Conservation (phyloP, 345 rosid species). For the Dipteronia sinensis region DNA sequence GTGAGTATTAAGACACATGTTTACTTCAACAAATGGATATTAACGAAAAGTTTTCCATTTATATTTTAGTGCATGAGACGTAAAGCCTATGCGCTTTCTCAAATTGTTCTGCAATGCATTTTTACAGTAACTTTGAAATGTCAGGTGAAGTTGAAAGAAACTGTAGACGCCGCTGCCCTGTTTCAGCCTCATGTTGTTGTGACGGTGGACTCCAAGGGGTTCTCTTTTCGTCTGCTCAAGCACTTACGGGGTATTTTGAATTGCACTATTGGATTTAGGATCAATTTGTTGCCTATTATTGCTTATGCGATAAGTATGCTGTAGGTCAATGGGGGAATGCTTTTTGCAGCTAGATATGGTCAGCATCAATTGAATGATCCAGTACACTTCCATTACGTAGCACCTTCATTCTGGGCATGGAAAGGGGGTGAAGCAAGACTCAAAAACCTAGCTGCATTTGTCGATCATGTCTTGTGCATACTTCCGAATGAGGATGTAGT, state of each 20-base stretch:
- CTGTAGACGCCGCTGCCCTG: slow-evolving; percentile 62
- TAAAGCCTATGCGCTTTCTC: not conserved
- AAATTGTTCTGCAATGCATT: not conserved
- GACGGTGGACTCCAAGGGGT: slow-evolving; percentile 92
- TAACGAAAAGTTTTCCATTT: not conserved
- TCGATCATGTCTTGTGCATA: slow-evolving; percentile 91
- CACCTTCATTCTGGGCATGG: slow-evolving; percentile 99
- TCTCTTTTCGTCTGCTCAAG: slow-evolving; percentile 84
- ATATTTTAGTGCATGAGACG: not conserved
- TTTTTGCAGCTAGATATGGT: slow-evolving; percentile 81
- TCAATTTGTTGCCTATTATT: slow-evolving; percentile 12
- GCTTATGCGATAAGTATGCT: slow-evolving; percentile 32
- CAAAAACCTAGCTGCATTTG: slow-evolving; percentile 56
- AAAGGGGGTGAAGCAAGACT: slow-evolving; percentile 91
- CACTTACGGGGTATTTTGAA: slow-evolving; percentile 59
- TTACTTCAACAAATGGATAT: not conserved
- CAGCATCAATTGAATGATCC: slow-evolving; percentile 37
- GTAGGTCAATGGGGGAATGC: slow-evolving; percentile 47
- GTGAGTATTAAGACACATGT: slow-evolving; percentile 43
- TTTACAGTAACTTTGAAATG: slow-evolving; percentile 22
- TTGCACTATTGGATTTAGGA: slow-evolving; percentile 21
- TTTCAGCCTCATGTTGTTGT: slow-evolving; percentile 89
- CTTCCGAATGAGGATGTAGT: slow-evolving; percentile 74
- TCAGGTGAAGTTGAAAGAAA: slow-evolving; percentile 69
- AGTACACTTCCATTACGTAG: slow-evolving; percentile 80